These are phyloP conservation scores for Eucalyptus pumila DNA, from an alignment of 345 rosid species.

Conservation along the genomic window DNA sequence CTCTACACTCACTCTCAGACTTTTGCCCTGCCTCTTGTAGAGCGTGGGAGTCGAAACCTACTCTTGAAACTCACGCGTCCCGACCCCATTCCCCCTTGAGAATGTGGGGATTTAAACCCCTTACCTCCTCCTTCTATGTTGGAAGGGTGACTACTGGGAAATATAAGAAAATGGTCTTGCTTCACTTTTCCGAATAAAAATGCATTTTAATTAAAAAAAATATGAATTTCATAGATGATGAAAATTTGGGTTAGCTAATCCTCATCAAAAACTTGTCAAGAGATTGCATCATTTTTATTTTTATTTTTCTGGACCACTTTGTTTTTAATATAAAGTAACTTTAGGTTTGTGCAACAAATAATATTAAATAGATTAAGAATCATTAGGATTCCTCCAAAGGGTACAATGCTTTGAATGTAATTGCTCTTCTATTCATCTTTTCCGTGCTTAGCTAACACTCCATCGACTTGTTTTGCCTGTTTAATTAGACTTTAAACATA, in stretches of 20 bases:
- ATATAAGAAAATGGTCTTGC: not conserved
- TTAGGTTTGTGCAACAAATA: not conserved
- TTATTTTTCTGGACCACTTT: not conserved
- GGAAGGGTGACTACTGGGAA: no score
- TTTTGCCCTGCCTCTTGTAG: no score
- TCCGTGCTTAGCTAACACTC: not conserved
- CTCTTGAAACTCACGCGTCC: no score
- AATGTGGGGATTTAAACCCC: no score
- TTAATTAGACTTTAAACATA: not conserved
- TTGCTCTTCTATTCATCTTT: not conserved
- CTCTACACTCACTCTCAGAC: no score
- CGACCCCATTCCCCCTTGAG: no score
- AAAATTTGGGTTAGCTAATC: not conserved
- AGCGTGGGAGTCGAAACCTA: no score
- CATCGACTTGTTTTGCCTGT: not conserved
- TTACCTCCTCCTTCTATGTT: no score
- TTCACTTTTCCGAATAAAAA: not conserved
- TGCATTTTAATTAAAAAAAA: not conserved
- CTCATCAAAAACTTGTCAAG: not conserved
- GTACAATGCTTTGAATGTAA: not conserved
- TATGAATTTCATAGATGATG: not conserved
- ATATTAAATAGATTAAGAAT: no score
- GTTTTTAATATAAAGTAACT: no score
- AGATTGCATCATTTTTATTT: not conserved
- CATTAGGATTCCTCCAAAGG: not conserved